Percentiles rank a stretch among this genome's conserved stretches.
phyloP scores from a whole-genome alignment of 139 green algal species.

The Closterium sp. region DNA sequence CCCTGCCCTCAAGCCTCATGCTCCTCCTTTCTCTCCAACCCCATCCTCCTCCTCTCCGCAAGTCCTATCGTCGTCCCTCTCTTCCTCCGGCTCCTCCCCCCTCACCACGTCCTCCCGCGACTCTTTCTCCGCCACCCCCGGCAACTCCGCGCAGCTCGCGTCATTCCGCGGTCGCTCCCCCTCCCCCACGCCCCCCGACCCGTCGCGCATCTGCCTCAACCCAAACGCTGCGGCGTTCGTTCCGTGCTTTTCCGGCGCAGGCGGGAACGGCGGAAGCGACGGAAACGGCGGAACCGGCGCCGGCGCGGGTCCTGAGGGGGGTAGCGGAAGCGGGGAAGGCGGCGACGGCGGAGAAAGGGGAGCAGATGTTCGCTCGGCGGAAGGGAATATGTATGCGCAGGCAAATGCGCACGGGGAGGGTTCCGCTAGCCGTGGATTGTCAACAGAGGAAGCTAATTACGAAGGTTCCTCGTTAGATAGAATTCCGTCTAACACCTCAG shows the following conservation, averaged over 20 bases:
- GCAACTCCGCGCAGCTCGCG: neutral
- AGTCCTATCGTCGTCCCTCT: neutral
- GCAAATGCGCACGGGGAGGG: neutral
- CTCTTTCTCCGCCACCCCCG: neutral
- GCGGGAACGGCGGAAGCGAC: slow-evolving; percentile 1
- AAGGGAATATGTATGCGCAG: neutral
- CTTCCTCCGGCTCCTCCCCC: neutral
- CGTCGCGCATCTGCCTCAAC: slow-evolving; percentile 39
- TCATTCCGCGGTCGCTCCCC: neutral
- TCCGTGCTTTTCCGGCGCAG: neutral
- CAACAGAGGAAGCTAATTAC: neutral
- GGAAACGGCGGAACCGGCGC: neutral
- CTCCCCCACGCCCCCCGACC: neutral
- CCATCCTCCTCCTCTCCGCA: neutral
- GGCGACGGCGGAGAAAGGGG: neutral
- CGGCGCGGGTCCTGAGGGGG: neutral
- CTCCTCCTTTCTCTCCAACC: neutral
- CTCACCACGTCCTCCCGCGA: neutral
- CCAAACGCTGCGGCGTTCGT: slow-evolving; percentile 49
- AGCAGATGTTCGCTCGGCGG: neutral
- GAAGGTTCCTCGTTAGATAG: neutral
- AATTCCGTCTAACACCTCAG: neutral
- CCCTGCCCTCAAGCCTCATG: neutral
- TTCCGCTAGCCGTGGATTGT: neutral
- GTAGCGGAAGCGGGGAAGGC: neutral